Evolutionary conservation across 1,284 basidiomycete species (phyloP).

Genomic region (Anthracocystis panici-leucophaei): DNA sequence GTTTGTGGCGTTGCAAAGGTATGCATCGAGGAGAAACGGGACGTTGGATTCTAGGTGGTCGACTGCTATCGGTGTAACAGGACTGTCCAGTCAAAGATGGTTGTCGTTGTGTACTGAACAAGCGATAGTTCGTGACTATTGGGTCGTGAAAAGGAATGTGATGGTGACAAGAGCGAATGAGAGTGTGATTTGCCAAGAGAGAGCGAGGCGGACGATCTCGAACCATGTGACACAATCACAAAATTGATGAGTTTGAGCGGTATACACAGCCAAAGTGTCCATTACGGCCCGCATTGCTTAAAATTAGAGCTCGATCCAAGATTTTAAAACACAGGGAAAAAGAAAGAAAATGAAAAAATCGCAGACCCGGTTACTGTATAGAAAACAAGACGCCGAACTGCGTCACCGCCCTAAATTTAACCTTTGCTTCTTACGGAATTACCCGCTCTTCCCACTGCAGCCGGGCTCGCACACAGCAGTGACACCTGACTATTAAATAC

Average conservation of each 20-base stretch:
- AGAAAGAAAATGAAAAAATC: not conserved
- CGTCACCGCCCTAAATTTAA: not conserved
- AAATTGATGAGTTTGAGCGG: not conserved
- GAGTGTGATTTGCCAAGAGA: too few species aligned
- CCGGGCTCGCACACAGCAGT: not conserved
- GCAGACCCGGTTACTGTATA: not conserved
- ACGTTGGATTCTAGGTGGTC: too few species aligned
- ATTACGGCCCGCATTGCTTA: too few species aligned
- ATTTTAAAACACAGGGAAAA: not conserved
- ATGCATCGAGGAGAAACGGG: conserved; percentile 9
- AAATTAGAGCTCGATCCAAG: not conserved
- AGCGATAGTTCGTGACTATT: too few species aligned
- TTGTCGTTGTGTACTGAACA: too few species aligned
- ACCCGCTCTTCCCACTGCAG: not conserved
- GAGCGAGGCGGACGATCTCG: conserved; percentile 3
- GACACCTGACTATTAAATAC: not conserved
- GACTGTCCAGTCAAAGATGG: too few species aligned
- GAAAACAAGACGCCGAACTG: conserved; percentile 4
- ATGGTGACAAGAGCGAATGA: too few species aligned
- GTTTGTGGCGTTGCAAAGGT: not conserved
- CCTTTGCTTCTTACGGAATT: not conserved
- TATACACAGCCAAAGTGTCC: not conserved
- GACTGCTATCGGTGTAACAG: too few species aligned
- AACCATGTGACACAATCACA: not conserved
- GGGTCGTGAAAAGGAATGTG: too few species aligned